Evolutionary conservation across 2,329 filamentous ascomycete species (phyloP), one percentile per base, ranked within the genome.

Genomic region (Diaporthe caulivora): DNA sequence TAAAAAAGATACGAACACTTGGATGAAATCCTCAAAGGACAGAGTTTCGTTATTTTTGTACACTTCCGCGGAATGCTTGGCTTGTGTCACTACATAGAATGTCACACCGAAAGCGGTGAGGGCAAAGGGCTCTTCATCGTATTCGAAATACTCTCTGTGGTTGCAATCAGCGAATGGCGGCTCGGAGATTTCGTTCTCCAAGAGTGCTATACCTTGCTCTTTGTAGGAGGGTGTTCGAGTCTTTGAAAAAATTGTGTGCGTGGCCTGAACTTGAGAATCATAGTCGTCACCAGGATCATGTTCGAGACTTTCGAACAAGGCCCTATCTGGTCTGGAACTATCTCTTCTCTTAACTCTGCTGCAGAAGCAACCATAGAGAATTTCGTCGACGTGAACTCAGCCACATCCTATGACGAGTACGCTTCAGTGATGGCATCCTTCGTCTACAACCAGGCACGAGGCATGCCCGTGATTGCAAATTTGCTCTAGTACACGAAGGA

Each of bases 81-180:
- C 37, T 17, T 77, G 62, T 7, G 78, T 77, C 1, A 80, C 67
- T 29, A 80, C 74, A 58, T 80, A 80, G n/a, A 77, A 74, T 9
- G 70, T 78, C 7, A 13, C 11, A 40, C 11, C 37, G 11, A 40
- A 13, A 40, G 37, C 37, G 11, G 37, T 40, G 2, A 40, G 6
- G 8, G 37, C 6, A 40, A 40, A 40, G 6, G 37, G 37, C 6
- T 13, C 11, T 13, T 40, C 37, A 6, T 8, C 6, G 7, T 40
- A 9, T 2, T 13, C 11, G 13, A 40, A 40, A 13, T 40, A 13
- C 11, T 40, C 2, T 13, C 37, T 40, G 37, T 40, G 8, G 6
- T 2, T 40, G 37, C 8, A 40, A 40, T 40, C 37, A 40, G 37
- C 37, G 34, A 13, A 40, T 40, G 37, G 7, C 37, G 7, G 37